phyloP scores from a whole-genome alignment of 371 early-diverging fungal genomes.

The Aphelidium insulamus region DNA sequence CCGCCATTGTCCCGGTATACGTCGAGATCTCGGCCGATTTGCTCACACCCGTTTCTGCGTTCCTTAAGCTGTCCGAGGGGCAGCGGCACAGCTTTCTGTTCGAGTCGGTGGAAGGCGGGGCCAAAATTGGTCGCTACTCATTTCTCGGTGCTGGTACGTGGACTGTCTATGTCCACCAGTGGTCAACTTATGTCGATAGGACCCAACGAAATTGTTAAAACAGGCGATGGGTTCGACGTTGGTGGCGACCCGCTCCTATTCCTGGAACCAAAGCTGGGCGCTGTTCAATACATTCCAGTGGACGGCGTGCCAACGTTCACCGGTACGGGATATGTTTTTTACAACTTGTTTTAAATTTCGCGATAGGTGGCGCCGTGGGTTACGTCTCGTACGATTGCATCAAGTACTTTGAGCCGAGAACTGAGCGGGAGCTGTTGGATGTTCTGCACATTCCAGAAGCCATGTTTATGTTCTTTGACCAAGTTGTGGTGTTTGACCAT shows the following conservation, averaged over 20 bases:
- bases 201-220: slow-evolving; percentile 56
- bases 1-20: slow-evolving; percentile 73
- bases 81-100: slow-evolving; percentile 70
- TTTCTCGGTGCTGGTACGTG: slow-evolving; percentile 68
- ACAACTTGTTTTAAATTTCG: neutral
- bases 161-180: too few relatives aligned
- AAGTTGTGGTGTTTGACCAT: slow-evolving; percentile 80
- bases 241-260: slow-evolving; percentile 70
- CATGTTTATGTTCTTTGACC: slow-evolving; percentile 78
- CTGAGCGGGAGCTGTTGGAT: slow-evolving; percentile 47
- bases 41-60: slow-evolving; percentile 87
- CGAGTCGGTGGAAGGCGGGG: slow-evolving; percentile 86
- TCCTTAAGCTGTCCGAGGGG: slow-evolving; percentile 53
- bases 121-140: slow-evolving; percentile 81
- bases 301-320: slow-evolving; percentile 70
- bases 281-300: slow-evolving; percentile 47
- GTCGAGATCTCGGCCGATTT: slow-evolving; percentile 67
- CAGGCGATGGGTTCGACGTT: slow-evolving; percentile 27
- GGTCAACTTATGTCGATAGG: too few relatives aligned
- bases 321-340: slow-evolving; percentile 15
- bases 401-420: slow-evolving; percentile 81
- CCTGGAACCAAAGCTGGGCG: slow-evolving; percentile 55
- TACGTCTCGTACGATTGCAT: slow-evolving; percentile 91
- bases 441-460: slow-evolving; percentile 77
- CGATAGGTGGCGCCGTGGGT: slow-evolving; percentile 78